Base-by-base conservation (phyloP, 352 stramenopile genomes). In the Pythium monospermum region DNA sequence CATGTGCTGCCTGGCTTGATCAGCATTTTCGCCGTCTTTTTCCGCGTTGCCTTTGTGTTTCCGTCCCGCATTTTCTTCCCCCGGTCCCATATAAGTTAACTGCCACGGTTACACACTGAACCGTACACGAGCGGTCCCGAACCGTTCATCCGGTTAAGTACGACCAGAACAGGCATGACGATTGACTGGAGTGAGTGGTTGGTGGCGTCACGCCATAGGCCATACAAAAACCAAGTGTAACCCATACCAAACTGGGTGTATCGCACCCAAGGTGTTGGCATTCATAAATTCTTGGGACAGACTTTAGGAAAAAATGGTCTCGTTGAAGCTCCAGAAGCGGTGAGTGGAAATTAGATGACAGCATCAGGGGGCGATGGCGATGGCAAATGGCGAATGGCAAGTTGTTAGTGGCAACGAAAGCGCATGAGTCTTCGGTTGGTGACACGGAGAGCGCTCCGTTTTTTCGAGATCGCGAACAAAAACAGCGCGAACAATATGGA, bases 301-400 rank as follows among this genome's bases (percentile, higher is more conserved):
- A 73, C 79, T 78, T 69, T 65, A 80, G 71, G 64, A 83, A 73
- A 75, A 65, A 83, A 86, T 94, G 83, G 83, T 94, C 72, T 94
- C 83, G 38, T 69, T 94, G 61, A 94, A 91, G 77, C 79, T 94
- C 51, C 83, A 94, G 73, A 94, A 94, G 77, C 81, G 83, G 79
- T 93, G 69, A 71, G 81, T 86, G 25, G 6, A 43, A 6, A n/a
- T n/a, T n/a, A n/a, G n/a, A n/a, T n/a, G n/a, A n/a, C n/a, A n/a
- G n/a, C n/a, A n/a, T n/a, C n/a, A n/a, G n/a, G n/a, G n/a, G n/a
- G n/a, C n/a, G n/a, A n/a, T n/a, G n/a, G n/a, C n/a, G n/a, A n/a
- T n/a, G n/a, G n/a, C n/a, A n/a, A n/a, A n/a, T 7, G 30, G 37
- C 5, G 26, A 32, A 18, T 31, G n/a, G n/a, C n/a, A n/a, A n/a